phyloP scores from a whole-genome alignment of 495 filamentous ascomycete genomes.

The Amphirosellinia nigrospora region DNA sequence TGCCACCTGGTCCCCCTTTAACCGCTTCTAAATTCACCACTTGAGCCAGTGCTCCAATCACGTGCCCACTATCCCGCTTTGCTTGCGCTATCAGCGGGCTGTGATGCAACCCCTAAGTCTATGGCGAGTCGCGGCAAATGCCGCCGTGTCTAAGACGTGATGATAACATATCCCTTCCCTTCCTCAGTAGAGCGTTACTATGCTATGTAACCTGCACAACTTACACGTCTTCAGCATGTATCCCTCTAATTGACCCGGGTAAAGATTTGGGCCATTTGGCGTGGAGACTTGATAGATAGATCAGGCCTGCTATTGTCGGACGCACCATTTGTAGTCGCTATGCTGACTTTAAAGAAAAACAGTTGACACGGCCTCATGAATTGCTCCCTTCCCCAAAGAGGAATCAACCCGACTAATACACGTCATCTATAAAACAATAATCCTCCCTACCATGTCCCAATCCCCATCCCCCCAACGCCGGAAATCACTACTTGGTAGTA shows the following conservation, averaged over 20 bases:
- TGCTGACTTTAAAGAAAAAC: neutral
- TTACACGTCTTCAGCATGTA: neutral
- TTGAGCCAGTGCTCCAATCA: neutral
- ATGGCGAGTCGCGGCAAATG: neutral
- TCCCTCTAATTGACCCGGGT: no score
- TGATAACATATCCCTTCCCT: neutral
- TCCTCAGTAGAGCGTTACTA: neutral
- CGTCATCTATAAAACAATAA: neutral
- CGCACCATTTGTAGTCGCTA: no score
- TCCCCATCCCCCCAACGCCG: neutral
- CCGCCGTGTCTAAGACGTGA: neutral
- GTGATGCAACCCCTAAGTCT: neutral
- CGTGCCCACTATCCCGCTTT: neutral
- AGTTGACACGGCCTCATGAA: neutral
- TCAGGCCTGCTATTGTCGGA: no score
- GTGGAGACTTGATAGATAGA: no score
- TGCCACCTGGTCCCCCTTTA: neutral
- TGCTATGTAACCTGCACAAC: neutral
- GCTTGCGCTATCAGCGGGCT: neutral
- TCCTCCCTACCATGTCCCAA: neutral
- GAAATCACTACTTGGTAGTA: neutral
- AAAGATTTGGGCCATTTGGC: no score
- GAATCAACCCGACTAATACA: neutral
- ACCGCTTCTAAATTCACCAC: neutral
- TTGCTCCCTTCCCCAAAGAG: neutral